A percentile compares a stretch with the other conserved stretches of the same genome.
These are phyloP conservation scores for Komagataella pastoris DNA, from an alignment of 805 yeast genomes.

Conservation along the genomic window DNA sequence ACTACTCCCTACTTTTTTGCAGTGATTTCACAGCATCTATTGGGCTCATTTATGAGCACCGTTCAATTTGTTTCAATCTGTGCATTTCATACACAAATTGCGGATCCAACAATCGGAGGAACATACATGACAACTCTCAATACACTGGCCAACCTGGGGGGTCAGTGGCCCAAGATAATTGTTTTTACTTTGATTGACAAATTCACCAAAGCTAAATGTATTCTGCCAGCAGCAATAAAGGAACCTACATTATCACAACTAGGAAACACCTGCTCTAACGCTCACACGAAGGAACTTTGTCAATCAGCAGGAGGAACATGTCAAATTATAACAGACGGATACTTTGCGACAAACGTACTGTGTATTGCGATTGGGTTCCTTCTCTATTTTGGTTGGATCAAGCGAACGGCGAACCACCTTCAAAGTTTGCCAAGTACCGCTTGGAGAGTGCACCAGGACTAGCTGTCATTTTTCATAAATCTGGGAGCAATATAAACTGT, in stretches of 20 bases:
- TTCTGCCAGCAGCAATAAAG: slow-evolving; percentile 9
- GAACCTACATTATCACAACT: slow-evolving; percentile 3
- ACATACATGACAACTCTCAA: slow-evolving; percentile 95
- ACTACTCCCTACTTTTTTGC: slow-evolving; percentile 43
- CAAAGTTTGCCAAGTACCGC: slow-evolving; percentile 63
- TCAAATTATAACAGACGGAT: slow-evolving; percentile 57
- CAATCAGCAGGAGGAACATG: slow-evolving; percentile 41
- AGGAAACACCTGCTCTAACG: slow-evolving; percentile 11
- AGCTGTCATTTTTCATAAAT: background rate
- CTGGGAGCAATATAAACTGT: slow-evolving; percentile 23
- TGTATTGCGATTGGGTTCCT: slow-evolving; percentile 58
- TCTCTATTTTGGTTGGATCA: slow-evolving; percentile 55
- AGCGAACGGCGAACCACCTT: slow-evolving; percentile 42
- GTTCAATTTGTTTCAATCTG: slow-evolving; percentile 89
- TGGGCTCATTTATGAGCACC: slow-evolving; percentile 87
- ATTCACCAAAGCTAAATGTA: slow-evolving; percentile 56
- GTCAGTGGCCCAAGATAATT: slow-evolving; percentile 92
- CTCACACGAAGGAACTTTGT: slow-evolving; percentile 35
- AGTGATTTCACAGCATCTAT: slow-evolving; percentile 70
- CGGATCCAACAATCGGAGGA: slow-evolving; percentile 94
- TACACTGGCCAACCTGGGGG: slow-evolving; percentile 87
- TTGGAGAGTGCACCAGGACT: slow-evolving; percentile 46
- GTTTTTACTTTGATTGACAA: slow-evolving; percentile 70
- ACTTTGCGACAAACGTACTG: slow-evolving; percentile 59
- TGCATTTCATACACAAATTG: slow-evolving; percentile 90